Percentiles rank a stretch among this genome's conserved stretches.
These are phyloP conservation scores for Penicillium palitans DNA, from an alignment of 2,329 filamentous ascomycete species.

Conservation along the genomic window DNA sequence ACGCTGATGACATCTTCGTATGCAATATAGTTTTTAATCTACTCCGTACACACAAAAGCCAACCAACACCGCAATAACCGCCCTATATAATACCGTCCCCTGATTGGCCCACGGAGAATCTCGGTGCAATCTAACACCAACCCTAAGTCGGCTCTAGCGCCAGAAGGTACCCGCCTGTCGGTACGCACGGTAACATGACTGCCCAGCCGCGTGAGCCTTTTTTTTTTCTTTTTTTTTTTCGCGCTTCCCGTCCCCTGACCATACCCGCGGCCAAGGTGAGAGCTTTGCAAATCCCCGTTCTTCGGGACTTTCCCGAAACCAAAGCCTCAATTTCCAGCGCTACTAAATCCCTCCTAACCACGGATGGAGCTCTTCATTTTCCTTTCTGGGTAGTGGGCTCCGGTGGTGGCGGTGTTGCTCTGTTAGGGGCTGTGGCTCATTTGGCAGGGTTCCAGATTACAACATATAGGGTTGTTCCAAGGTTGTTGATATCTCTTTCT, in stretches of 20 bases:
- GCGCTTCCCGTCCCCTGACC: background rate
- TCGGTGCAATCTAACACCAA: conserved; percentile 20
- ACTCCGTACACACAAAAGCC: background rate
- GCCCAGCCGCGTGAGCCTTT: background rate
- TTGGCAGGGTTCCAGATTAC: background rate
- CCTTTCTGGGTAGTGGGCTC: background rate
- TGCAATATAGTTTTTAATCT: background rate
- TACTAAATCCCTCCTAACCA: background rate
- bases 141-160: conserved; percentile 1
- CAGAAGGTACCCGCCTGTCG: conserved; percentile 21
- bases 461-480: background rate
- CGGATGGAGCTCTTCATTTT: background rate
- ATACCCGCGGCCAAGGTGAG: background rate
- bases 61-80: background rate
- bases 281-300: background rate
- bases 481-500: background rate
- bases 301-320: background rate
- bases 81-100: background rate
- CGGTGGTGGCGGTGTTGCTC: background rate
- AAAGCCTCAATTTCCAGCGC: background rate
- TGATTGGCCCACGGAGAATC: conserved; percentile 27
- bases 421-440: background rate
- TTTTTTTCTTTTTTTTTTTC: background rate
- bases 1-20: background rate
- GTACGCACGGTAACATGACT: background rate